Conservation (phyloP, 768 basidiomycete genomes). For the Trametes punicea region DNA sequence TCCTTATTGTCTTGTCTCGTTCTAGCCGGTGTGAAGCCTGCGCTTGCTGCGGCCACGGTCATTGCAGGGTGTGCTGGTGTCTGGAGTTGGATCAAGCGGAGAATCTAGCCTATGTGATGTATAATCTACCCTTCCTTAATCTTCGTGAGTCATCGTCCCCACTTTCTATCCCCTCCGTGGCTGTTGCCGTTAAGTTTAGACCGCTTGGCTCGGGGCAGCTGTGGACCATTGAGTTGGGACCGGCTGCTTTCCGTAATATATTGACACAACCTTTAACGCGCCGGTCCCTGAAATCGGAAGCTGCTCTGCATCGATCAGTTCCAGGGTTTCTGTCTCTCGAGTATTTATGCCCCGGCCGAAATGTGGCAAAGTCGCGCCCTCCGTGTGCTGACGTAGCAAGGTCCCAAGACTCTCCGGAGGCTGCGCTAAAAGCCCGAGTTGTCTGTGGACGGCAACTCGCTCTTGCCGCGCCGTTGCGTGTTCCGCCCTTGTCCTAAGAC, state of each 20-base stretch:
- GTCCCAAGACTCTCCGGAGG: background rate
- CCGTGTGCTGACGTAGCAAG: slow-evolving; percentile 17
- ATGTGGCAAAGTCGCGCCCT: slow-evolving; percentile 17
- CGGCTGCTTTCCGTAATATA: slow-evolving; percentile 12
- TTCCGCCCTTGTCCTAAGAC: background rate
- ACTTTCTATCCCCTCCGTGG: slow-evolving; percentile 9
- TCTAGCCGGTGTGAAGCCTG: slow-evolving; percentile 89
- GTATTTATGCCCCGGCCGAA: slow-evolving; percentile 16
- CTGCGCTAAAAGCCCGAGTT: slow-evolving; percentile 2
- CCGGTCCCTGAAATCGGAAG: slow-evolving; percentile 17
- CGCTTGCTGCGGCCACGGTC: slow-evolving; percentile 82
- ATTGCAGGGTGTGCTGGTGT: slow-evolving; percentile 87
- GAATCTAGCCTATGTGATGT: slow-evolving; percentile 55
- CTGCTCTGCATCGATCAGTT: slow-evolving; percentile 15
- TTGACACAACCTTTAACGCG: slow-evolving; percentile 19
- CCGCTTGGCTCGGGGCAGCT: slow-evolving; percentile 10
- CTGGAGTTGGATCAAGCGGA: slow-evolving; percentile 95
- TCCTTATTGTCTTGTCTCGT: slow-evolving; percentile 30
- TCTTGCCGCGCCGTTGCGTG: background rate
- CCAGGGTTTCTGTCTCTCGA: background rate
- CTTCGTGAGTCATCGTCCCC: slow-evolving; percentile 26
- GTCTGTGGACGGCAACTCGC: background rate
- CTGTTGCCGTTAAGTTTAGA: slow-evolving; percentile 21
- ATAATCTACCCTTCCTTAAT: slow-evolving; percentile 40
- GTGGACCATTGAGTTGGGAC: slow-evolving; percentile 13